Evolutionary conservation across 257 asterid species (phyloP).

Genomic region (Ophiorrhiza pumila): DNA sequence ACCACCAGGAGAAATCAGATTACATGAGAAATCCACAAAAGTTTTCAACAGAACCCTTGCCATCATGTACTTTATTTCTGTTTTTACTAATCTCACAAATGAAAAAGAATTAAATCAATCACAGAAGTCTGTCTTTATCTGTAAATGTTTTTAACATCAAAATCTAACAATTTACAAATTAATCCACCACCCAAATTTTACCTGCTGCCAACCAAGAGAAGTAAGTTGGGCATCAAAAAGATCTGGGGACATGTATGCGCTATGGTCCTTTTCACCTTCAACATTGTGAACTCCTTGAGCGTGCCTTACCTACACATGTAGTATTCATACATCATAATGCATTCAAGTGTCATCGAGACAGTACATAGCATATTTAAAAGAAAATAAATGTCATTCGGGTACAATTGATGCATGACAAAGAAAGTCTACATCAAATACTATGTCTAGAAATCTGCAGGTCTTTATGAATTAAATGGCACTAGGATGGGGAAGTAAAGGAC

Average conservation of each 20-base stretch:
- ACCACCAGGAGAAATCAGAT: not conserved
- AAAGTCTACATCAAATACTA: slow-evolving; percentile 5
- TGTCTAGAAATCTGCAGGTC: not conserved
- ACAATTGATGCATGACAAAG: not conserved
- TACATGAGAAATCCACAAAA: not conserved
- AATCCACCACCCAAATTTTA: slow-evolving; percentile 18
- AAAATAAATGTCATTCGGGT: not conserved
- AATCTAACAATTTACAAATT: not conserved
- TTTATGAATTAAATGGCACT: not conserved
- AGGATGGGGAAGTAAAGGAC: slow-evolving; percentile 19
- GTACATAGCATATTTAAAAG: not conserved
- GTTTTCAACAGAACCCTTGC: not conserved
- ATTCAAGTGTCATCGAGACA: not conserved
- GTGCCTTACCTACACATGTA: slow-evolving; percentile 86
- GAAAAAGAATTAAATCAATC: not conserved
- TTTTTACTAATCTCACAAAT: not conserved
- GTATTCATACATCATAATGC: not conserved
- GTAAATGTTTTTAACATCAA: not conserved
- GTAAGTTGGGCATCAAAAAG: slow-evolving; percentile 89
- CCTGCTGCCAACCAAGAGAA: slow-evolving; percentile 98
- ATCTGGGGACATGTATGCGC: slow-evolving; percentile 74
- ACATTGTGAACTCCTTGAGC: slow-evolving; percentile 97
- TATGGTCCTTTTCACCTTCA: slow-evolving; percentile 85
- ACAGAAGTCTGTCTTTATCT: not conserved
- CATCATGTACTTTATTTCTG: too few species aligned